Base-by-base conservation (phyloP, 768 basidiomycete species). In the Bullera alba region DNA sequence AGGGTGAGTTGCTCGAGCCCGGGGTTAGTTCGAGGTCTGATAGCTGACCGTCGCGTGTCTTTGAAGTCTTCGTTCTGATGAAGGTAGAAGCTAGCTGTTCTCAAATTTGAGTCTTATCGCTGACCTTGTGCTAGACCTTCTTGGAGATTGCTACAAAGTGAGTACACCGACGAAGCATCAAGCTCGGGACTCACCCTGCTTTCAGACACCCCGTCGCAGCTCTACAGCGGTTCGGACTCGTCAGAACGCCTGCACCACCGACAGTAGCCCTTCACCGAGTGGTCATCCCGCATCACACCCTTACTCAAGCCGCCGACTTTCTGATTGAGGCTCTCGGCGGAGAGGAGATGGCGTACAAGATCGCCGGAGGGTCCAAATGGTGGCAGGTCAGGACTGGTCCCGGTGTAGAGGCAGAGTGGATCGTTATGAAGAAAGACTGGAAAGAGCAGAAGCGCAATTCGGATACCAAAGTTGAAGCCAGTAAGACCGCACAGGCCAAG, bases 321-420 rank as follows among this genome's bases (percentile, higher is more conserved):
- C 77, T 96, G 41, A 82, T 91, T 50, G 75, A 80, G 53, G 87
- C 82, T 3, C 76, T 95, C 6, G 90, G 91, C 1, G 91, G 92
- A n/a, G 60, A 65, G 32, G 84, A 86, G 61, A 80, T 85, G 34
- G 77, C 80, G 14, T 79, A 81, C 56, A 78, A 78, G 34, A 67
- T 88, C 26, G 83, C 90, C 3, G 93, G 93, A 10, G 93, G 93
- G 1, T 80, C 82, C 4, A 91, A 92, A 68, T 97, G 93, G 91
- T 97, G 93, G 93, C 92, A 95, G 73, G 89, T 92, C 28, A 83
- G 92, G 35, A 84, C 85, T 17, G 67, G 89, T 39, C 74, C 80
- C n/a, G 88, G 89, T 5, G 79, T 93, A 10, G 81, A 87, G 64
- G 87, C 79, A 0, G 86, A 93, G 69, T 93, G 90, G 90, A 81